Base-by-base conservation (phyloP, 352 stramenopile species). In the Pythium pyrilobum region DNA sequence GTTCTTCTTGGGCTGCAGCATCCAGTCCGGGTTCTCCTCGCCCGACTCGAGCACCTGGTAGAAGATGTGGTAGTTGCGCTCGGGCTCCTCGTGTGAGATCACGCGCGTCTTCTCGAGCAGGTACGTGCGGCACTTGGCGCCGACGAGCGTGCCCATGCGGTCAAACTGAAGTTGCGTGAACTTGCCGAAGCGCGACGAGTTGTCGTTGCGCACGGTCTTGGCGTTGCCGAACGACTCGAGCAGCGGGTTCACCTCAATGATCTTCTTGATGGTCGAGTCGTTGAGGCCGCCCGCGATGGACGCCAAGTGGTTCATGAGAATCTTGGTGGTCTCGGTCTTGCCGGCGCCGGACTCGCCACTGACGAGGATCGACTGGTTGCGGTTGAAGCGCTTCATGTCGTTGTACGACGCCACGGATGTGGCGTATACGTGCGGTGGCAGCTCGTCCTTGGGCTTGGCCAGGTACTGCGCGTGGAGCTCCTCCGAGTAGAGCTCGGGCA, bases 31-130 rank as follows among this genome's bases (percentile, higher is more conserved):
- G 21, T 56, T 56, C 5, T 36, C 42, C 0, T 67, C 60, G 5
- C 60, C 46, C 1, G 53, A 56, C 25, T 55, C 60, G 4, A 67
- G 41, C 24, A 81, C 37, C 56, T 91, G 78, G 43, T 93, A 93
- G 34, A 93, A 89, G 58, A 90, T 88, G 64, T 93, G 83, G 66
- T 88, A 93, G 62, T 89, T 90, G 5, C 83, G 72, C 49, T 93
- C 83, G 9, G 57, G 57, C 0, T 65, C 56, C 60, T 86, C 74
- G 40, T 93, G 84, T 4, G 69, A 79, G 52, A 90, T 87, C 31
- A 96, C 74, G 20, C 87, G 80, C 0, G 85, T 90, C 71, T 98
- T 98, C 66, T 98, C 94, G 45, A 98, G 71, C 45, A 98, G 74
- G 56, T 98, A 98, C 16, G 83, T 95, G 42, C 76, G 72, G 48